Conservation (phyloP, 1,139 yeast species). For the Debaryomycetaceae sp. region DNA sequence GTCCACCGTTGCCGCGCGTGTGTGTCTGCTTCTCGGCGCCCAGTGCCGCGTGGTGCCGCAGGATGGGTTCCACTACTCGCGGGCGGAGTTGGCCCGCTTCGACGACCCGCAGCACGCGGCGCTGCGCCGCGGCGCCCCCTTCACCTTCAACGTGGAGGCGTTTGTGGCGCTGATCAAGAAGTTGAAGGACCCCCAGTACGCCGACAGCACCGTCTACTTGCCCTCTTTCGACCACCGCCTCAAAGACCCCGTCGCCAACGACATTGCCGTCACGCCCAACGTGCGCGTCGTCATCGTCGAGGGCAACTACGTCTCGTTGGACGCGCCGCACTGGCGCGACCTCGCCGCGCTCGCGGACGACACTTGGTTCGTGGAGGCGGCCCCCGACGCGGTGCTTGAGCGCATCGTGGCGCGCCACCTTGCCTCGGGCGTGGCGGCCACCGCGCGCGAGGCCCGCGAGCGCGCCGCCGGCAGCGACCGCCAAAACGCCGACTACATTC, state of each 20-base stretch:
- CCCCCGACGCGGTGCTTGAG: slow-evolving; percentile 39
- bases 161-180: slow-evolving; percentile 23
- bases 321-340: slow-evolving; percentile 47
- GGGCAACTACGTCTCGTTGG: slow-evolving; percentile 56
- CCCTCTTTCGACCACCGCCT: slow-evolving; percentile 77
- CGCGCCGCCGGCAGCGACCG: slow-evolving; percentile 69
- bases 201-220: slow-evolving; percentile 29
- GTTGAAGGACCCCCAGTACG: slow-evolving; percentile 14
- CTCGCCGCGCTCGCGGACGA: slow-evolving; percentile 36
- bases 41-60: slow-evolving; percentile 25
- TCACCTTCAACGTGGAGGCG: slow-evolving; percentile 64
- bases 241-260: slow-evolving; percentile 62
- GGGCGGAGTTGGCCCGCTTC: slow-evolving; percentile 48
- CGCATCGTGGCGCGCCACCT: slow-evolving; percentile 73
- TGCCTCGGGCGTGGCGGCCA: slow-evolving; percentile 57
- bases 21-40: slow-evolving; percentile 16
- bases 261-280: slow-evolving; percentile 36
- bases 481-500: slow-evolving; percentile 59
- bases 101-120: slow-evolving; percentile 55
- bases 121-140: slow-evolving; percentile 75
- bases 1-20: slow-evolving; percentile 52
- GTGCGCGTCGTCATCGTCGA: slow-evolving; percentile 56
- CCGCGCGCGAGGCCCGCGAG: slow-evolving; percentile 53
- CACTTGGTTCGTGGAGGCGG: slow-evolving; percentile 44
- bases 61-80: slow-evolving; percentile 84